Percentiles rank a stretch among this genome's conserved stretches.
phyloP scores from a whole-genome alignment of 225 moss, liverwort and hornwort genomes.

The Polytrichum commune region DNA sequence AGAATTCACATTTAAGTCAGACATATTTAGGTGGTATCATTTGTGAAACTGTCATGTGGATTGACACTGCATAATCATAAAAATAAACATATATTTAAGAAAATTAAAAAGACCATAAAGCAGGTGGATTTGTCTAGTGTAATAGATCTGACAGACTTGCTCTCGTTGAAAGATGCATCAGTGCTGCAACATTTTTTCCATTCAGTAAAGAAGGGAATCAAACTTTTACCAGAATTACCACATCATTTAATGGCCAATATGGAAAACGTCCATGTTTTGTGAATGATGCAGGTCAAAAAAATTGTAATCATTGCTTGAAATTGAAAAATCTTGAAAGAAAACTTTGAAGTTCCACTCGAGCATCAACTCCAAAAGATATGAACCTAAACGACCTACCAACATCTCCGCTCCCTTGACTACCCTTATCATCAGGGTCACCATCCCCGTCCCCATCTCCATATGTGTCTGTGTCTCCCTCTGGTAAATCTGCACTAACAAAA shows the following conservation, averaged over 20 bases:
- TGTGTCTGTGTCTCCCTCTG: conserved; percentile 43
- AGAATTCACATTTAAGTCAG: neutral
- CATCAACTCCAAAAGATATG: neutral
- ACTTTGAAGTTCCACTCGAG: neutral
- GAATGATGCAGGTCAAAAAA: too few species aligned
- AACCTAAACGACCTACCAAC: conserved; percentile 15
- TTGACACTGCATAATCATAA: neutral
- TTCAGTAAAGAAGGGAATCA: too few species aligned
- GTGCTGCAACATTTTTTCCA: too few species aligned
- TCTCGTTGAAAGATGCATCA: neutral
- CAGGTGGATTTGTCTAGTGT: neutral
- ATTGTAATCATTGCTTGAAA: too few species aligned
- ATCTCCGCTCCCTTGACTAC: conserved; percentile 7
- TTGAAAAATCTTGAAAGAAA: too few species aligned
- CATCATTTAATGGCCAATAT: too few species aligned
- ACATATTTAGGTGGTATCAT: neutral
- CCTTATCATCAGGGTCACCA: conserved; percentile 12
- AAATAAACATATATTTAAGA: too few species aligned
- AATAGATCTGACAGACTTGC: neutral
- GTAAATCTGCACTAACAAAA: conserved; percentile 49
- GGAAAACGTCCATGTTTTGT: too few species aligned
- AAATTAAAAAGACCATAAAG: neutral
- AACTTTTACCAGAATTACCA: too few species aligned
- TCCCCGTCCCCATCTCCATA: conserved; percentile 17
- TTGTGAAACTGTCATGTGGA: neutral